Percentiles rank a stretch among this genome's conserved stretches.
Conservation (phyloP, 2,329 filamentous ascomycete species). For the Daldinia sp. region DNA sequence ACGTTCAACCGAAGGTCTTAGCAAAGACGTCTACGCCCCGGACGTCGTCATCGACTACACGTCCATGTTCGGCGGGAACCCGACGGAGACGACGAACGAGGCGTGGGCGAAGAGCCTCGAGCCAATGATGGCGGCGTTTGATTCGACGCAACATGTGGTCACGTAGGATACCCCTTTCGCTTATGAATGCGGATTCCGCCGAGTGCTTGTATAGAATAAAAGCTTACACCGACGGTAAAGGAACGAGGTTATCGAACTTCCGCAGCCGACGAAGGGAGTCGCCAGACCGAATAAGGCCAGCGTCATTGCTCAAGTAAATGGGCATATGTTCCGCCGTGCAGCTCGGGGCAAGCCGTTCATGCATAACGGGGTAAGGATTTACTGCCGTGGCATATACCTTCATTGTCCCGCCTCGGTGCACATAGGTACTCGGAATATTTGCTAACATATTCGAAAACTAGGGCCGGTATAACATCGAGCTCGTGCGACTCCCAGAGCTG, state of each 20-base stretch:
- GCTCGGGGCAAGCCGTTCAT: constrained; percentile 38
- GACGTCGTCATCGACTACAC: constrained; percentile 45
- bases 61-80: constrained; percentile 43
- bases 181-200: too few relatives aligned
- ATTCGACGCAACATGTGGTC: background rate
- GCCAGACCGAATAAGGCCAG: constrained; percentile 6
- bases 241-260: background rate
- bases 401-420: too few relatives aligned
- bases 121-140: background rate
- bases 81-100: constrained; percentile 26
- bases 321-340: constrained; percentile 36
- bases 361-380: constrained; percentile 43
- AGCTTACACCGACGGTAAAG: background rate
- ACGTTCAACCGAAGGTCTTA: constrained; percentile 31
- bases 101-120: constrained; percentile 38
- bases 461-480: constrained; percentile 42
- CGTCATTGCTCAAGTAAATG: constrained; percentile 38
- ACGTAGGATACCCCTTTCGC: background rate
- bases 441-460: background rate
- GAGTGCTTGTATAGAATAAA: background rate
- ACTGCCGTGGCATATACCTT: too few relatives aligned
- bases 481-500: constrained; percentile 40
- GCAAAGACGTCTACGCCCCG: constrained; percentile 42
- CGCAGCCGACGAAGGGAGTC: background rate
- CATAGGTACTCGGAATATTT: background rate